Conservation (phyloP, 805 yeast species). For the Myxozyma lipomycoides region DNA sequence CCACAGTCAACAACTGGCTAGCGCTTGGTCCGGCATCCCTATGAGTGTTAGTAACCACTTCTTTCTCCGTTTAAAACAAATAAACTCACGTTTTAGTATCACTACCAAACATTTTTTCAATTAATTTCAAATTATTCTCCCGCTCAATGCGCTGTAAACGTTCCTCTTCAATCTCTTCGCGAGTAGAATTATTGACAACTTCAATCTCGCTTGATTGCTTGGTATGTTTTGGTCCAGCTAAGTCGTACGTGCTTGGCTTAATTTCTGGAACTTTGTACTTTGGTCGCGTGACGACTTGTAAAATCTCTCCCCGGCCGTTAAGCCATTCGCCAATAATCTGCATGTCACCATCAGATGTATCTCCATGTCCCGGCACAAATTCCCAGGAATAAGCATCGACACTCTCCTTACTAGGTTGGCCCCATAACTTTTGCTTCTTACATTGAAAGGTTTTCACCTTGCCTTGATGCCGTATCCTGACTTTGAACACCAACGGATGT, state of each 20-base stretch:
- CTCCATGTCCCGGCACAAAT: constrained; percentile 43
- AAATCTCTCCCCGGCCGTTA: constrained; percentile 24
- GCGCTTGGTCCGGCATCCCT: too few species aligned
- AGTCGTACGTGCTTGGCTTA: neutral
- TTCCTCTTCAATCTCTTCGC: constrained; percentile 12
- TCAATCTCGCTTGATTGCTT: neutral
- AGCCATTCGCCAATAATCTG: constrained; percentile 19
- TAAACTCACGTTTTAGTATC: neutral
- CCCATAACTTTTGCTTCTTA: constrained; percentile 85
- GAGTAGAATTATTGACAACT: neutral
- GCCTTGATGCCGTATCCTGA: constrained; percentile 43
- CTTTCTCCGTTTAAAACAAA: neutral
- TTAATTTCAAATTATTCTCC: constrained; percentile 13
- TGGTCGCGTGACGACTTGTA: constrained; percentile 12
- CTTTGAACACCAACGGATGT: constrained; percentile 56
- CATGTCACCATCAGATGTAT: constrained; percentile 68
- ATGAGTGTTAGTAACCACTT: neutral
- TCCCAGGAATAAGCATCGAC: constrained; percentile 59
- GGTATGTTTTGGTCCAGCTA: neutral
- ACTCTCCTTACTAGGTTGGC: constrained; percentile 65
- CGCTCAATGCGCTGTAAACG: constrained; percentile 12
- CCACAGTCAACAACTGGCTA: neutral
- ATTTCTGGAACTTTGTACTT: neutral
- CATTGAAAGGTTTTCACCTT: constrained; percentile 57
- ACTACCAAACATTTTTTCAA: constrained; percentile 12